Percentiles rank a stretch among this genome's conserved stretches.
Evolutionary conservation across 192 early-diverging fungal species (phyloP).

Genomic region (Obelidium mucronatum): DNA sequence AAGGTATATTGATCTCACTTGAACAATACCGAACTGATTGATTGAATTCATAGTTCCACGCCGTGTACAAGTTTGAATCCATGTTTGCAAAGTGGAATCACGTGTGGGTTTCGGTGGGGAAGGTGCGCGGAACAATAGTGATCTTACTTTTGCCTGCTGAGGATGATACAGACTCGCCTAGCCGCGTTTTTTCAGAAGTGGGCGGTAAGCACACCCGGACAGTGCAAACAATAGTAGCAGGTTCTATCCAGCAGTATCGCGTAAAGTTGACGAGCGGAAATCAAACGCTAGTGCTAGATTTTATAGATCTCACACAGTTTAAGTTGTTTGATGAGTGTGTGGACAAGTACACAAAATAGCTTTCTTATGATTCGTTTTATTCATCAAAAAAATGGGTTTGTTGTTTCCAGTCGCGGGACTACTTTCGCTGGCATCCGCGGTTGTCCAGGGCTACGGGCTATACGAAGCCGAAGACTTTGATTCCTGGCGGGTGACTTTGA

Average conservation of each 20-base stretch:
- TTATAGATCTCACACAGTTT: neutral
- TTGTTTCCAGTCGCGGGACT: too few relatives aligned
- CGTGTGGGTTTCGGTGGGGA: neutral
- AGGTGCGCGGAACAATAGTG: neutral
- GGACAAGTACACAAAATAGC: neutral
- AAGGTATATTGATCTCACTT: neutral
- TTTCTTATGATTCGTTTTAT: too few relatives aligned
- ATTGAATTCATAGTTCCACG: neutral
- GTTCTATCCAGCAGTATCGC: neutral
- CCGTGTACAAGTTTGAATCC: neutral
- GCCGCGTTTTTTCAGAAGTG: too few relatives aligned
- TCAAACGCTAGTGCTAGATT: neutral
- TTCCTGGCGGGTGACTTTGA: too few relatives aligned
- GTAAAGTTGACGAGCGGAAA: neutral
- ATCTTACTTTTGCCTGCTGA: neutral
- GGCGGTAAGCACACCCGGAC: too few relatives aligned
- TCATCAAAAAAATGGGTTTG: too few relatives aligned
- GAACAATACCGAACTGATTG: too few relatives aligned
- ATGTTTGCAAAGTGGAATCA: neutral
- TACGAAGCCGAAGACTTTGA: too few relatives aligned
- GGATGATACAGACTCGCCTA: too few relatives aligned
- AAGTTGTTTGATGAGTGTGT: neutral
- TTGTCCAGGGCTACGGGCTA: too few relatives aligned
- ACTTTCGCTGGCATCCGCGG: too few relatives aligned
- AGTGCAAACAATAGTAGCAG: too few relatives aligned